A percentile compares a stretch with the other conserved stretches of the same genome.
phyloP scores from a whole-genome alignment of 441 rosid genomes.

The Euphorbia corollata region DNA sequence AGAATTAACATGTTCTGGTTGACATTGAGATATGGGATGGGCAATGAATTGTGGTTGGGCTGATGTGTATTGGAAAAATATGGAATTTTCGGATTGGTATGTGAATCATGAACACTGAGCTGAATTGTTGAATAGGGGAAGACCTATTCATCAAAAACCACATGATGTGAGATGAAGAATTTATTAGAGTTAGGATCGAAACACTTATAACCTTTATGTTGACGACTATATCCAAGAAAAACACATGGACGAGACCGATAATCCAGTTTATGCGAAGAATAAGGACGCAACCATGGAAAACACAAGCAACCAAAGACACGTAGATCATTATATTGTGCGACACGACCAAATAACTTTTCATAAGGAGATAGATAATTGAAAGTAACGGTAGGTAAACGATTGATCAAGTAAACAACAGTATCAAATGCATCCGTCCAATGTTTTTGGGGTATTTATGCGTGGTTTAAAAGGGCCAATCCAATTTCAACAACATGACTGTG shows the following conservation, averaged over 20 bases:
- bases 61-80: too few relatives aligned
- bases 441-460: too few relatives aligned
- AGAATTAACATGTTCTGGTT: too few relatives aligned
- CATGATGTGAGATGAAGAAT: not conserved
- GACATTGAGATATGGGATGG: too few relatives aligned
- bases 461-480: too few relatives aligned
- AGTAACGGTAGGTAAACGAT: not conserved
- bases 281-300: not conserved
- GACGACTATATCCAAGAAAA: not conserved
- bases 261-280: not conserved
- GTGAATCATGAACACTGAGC: not conserved
- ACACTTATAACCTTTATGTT: not conserved
- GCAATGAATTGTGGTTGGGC: too few relatives aligned
- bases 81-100: too few relatives aligned
- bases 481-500: too few relatives aligned
- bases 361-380: not conserved
- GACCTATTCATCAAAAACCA: not conserved
- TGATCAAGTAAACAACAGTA: too few relatives aligned
- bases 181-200: not conserved
- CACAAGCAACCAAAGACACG: not conserved
- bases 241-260: not conserved
- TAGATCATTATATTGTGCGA: not conserved
- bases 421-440: not conserved
- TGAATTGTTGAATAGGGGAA: not conserved
- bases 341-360: not conserved